Conservation (phyloP, 2,329 filamentous ascomycete genomes). For the Penicillium hordei region DNA sequence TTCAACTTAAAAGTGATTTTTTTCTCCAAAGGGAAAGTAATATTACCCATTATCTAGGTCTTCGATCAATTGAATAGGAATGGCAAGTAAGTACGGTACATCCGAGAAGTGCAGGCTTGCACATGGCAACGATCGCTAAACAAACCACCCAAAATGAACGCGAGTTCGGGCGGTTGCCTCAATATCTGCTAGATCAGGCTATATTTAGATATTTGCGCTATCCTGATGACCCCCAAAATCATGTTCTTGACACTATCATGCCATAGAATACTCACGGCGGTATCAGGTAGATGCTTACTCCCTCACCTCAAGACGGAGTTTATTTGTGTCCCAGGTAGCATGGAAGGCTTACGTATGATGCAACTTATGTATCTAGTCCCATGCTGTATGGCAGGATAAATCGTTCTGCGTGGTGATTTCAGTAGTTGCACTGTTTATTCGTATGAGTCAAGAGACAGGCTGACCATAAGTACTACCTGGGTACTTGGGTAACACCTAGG, state of each 20-base stretch:
- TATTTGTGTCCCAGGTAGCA: background rate
- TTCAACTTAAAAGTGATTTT: background rate
- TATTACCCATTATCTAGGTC: background rate
- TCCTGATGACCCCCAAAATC: background rate
- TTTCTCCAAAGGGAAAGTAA: too few species aligned
- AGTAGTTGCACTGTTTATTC: background rate
- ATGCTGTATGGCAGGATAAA: background rate
- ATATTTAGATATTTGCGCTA: background rate
- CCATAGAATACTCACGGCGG: background rate
- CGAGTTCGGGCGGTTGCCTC: background rate
- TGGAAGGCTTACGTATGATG: background rate
- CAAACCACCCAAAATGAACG: background rate
- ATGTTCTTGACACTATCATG: too few species aligned
- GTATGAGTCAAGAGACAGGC: background rate
- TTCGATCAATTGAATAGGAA: accelerated
- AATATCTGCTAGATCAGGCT: background rate
- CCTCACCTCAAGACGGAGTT: background rate
- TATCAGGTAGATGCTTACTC: background rate
- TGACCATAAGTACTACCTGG: background rate
- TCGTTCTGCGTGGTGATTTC: background rate
- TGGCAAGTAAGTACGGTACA: background rate
- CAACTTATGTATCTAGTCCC: background rate
- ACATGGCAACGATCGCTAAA: background rate
- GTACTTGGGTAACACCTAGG: background rate
- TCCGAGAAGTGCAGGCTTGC: background rate